Base-by-base conservation (phyloP, 441 rosid species). In the Erodium texanum region DNA sequence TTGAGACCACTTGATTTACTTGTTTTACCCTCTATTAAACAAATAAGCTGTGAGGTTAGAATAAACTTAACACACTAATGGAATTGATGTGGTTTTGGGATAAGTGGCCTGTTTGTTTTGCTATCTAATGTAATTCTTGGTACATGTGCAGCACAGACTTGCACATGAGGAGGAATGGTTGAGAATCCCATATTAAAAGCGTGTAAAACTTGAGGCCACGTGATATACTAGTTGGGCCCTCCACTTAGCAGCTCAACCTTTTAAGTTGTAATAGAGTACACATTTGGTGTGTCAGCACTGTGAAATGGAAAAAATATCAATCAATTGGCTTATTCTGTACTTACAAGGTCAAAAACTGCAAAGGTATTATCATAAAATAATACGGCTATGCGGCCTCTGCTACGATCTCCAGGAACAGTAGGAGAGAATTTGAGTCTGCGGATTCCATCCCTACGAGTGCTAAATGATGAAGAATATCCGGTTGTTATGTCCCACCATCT, bases 401-500 rank as follows among this genome's bases (percentile, higher is more conserved):
- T 91, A 65, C 82, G 87, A 71, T 93, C 99, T 75, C 99, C 97
- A 77, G 85, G 79, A 77, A 93, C 97, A 76, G 89, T 83, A 74
- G 97, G 99, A 65, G 99, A 93, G 79, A 93, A 93, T 77, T 89
- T 93, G 77, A 93, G 86, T 82, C 99, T 85, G 70, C 96, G 83
- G 62, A 93, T 87, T 78, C 97, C 99, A 69, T 93, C 97, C 79
- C 96, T 82, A 64, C 89, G 93, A 71, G 92, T 86, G 78, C 85
- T 89, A 71, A 93, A 91, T 76, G 96, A 89, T 70, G 99, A 93
- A 70, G 99, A 93, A 69, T 88, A 90, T 59, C 99, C 99, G 77
- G 87, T 89, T 70, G 86, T 91, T 74, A 93, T 93, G 84, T 93
- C 99, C 99, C 99, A 93, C 99, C 99, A 93, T 80, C 99, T 80